Evolutionary conservation across 768 basidiomycete species (phyloP).

Genomic region (Lentinula sp.): DNA sequence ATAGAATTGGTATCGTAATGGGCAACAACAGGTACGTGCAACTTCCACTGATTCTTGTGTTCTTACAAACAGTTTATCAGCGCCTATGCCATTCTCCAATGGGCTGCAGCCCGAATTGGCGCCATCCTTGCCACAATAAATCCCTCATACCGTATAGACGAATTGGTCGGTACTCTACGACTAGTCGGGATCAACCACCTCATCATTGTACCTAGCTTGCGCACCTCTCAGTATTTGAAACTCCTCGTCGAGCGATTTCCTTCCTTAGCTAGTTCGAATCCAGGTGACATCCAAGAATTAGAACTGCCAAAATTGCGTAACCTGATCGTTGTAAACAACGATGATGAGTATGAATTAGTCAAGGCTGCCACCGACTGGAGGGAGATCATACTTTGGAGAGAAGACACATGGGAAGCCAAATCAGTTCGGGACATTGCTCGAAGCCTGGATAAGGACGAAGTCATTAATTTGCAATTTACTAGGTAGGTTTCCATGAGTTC

Average conservation of each 20-base stretch:
- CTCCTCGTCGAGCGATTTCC: conserved; percentile 56
- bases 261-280: conserved; percentile 38
- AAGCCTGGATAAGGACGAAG: conserved; percentile 52
- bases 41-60: conserved; percentile 6
- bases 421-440: conserved; percentile 35
- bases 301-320: conserved; percentile 57
- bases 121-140: conserved; percentile 80
- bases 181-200: conserved; percentile 65
- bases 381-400: conserved; percentile 66
- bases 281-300: conserved; percentile 53
- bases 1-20: conserved; percentile 77
- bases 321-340: conserved; percentile 64
- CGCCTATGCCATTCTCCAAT: conserved; percentile 75
- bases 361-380: conserved; percentile 62
- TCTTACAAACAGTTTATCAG: conserved; percentile 25
- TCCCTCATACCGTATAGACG: conserved; percentile 68
- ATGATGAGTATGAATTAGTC: conserved; percentile 35
- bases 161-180: conserved; percentile 56
- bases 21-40: conserved; percentile 69
- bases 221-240: conserved; percentile 56
- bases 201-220: conserved; percentile 65
- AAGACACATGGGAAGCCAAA: conserved; percentile 37
- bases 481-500: conserved; percentile 38
- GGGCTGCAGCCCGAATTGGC: conserved; percentile 84
- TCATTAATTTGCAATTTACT: conserved; percentile 83